These are phyloP conservation scores for Centella asiatica DNA, from an alignment of 129 eudicot genomes.

Conservation along the genomic window DNA sequence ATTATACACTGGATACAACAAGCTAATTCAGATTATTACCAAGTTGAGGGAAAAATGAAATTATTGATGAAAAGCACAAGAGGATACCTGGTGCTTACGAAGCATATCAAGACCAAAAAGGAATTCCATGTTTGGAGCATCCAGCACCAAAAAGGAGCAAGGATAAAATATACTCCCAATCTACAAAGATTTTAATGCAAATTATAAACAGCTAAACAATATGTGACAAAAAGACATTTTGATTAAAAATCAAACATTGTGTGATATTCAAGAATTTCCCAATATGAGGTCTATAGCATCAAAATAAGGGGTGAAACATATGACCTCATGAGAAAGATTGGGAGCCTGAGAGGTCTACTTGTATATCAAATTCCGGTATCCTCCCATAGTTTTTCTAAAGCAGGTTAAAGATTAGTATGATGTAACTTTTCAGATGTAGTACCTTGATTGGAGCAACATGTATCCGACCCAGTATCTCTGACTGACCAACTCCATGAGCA, in stretches of 20 bases:
- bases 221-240: not conserved
- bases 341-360: too few relatives aligned
- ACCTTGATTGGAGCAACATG: conserved; percentile 98
- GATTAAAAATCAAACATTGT: not conserved
- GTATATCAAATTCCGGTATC: too few relatives aligned
- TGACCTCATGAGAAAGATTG: too few relatives aligned
- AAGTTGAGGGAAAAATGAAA: not conserved
- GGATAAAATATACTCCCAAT: conserved; percentile 82
- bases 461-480: conserved; percentile 91
- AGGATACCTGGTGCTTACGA: conserved; percentile 73
- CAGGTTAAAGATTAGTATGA: not conserved
- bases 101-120: conserved; percentile 98
- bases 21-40: not conserved
- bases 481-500: conserved; percentile 96
- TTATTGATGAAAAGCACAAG: not conserved
- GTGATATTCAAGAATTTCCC: too few relatives aligned
- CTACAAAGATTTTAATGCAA: conserved; percentile 29
- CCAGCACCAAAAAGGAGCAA: conserved; percentile 85
- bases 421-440: conserved; percentile 13
- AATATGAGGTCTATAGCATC: too few relatives aligned
- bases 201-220: not conserved
- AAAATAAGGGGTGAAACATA: too few relatives aligned
- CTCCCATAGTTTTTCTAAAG: too few relatives aligned
- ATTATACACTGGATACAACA: conserved; percentile 57
- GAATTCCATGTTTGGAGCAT: conserved; percentile 93